A percentile compares a stretch with the other conserved stretches of the same genome.
Evolutionary conservation across 257 asterid genomes (phyloP).

Genomic region (Solanum clarkiae): DNA sequence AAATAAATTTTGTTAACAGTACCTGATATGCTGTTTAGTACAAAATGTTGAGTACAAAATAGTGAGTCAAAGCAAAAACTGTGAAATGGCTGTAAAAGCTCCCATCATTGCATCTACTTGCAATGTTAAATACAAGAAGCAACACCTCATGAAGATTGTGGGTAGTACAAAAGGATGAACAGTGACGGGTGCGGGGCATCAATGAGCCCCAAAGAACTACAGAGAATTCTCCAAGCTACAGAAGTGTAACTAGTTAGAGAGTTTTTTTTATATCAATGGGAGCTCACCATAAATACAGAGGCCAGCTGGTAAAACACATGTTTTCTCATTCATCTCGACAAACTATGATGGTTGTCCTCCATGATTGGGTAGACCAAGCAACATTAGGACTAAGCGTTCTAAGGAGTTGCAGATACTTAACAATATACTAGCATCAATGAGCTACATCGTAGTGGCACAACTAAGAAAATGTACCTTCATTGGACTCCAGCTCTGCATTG

Average conservation of each 20-base stretch:
- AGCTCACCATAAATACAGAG: not conserved
- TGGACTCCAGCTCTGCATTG: not conserved
- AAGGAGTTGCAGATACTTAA: not conserved
- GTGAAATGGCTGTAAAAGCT: not conserved
- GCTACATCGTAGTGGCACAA: not conserved
- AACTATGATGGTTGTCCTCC: not conserved
- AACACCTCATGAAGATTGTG: not conserved
- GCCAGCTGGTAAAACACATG: not conserved
- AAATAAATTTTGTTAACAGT: not conserved
- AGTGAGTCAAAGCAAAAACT: not conserved
- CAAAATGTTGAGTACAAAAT: not conserved
- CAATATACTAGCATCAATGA: not conserved
- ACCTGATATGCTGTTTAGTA: not conserved
- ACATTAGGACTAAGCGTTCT: not conserved
- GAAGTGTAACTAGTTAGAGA: not conserved
- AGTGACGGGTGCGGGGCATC: not conserved
- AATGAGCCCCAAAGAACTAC: not conserved
- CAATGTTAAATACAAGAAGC: not conserved
- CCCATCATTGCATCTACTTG: not conserved
- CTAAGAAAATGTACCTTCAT: not conserved
- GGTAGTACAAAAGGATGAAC: not conserved
- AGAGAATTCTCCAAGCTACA: not conserved
- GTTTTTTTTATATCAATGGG: not conserved
- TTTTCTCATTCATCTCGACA: not conserved
- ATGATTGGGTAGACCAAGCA: not conserved